Evolutionary conservation across 1,139 yeast genomes (phyloP).

Genomic region (Meyerozyma sp.): DNA sequence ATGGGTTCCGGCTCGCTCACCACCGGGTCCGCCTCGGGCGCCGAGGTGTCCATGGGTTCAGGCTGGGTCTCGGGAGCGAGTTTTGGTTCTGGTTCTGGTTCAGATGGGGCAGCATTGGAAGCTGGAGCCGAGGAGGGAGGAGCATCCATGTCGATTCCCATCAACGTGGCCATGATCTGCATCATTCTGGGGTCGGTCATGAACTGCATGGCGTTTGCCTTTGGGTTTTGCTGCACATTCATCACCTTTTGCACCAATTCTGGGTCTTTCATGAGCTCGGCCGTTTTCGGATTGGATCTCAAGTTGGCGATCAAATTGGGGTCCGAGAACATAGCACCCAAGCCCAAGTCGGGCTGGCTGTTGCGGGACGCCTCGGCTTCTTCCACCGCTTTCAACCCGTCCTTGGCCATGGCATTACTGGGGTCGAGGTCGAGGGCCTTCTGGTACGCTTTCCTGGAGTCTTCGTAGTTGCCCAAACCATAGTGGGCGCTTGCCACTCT

Average conservation of each 20-base stretch:
- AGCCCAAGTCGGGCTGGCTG: slow-evolving; percentile 64
- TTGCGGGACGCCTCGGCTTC: slow-evolving; percentile 44
- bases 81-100: slow-evolving; percentile 6
- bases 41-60: slow-evolving; percentile 2
- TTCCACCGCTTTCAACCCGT: slow-evolving; percentile 70
- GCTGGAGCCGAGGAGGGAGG: slow-evolving; percentile 17
- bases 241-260: slow-evolving; percentile 67
- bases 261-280: slow-evolving; percentile 84
- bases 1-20: slow-evolving; percentile 15
- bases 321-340: slow-evolving; percentile 72
- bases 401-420: slow-evolving; percentile 77
- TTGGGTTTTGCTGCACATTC: slow-evolving; percentile 68
- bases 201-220: slow-evolving; percentile 59
- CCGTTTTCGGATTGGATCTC: slow-evolving; percentile 80
- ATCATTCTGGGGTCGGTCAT: slow-evolving; percentile 80
- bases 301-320: slow-evolving; percentile 75
- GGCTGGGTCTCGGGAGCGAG: slow-evolving; percentile 10
- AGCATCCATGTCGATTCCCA: slow-evolving; percentile 75
- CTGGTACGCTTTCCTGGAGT: slow-evolving; percentile 63
- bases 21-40: slow-evolving; percentile 5
- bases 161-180: slow-evolving; percentile 80
- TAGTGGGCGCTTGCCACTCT: slow-evolving; percentile 91
- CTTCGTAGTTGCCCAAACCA: slow-evolving; percentile 75
- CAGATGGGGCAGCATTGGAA: too few relatives aligned
- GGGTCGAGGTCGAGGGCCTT: slow-evolving; percentile 84